These are phyloP conservation scores for Collybia nuda DNA, from an alignment of 768 basidiomycete species.

Conservation along the genomic window DNA sequence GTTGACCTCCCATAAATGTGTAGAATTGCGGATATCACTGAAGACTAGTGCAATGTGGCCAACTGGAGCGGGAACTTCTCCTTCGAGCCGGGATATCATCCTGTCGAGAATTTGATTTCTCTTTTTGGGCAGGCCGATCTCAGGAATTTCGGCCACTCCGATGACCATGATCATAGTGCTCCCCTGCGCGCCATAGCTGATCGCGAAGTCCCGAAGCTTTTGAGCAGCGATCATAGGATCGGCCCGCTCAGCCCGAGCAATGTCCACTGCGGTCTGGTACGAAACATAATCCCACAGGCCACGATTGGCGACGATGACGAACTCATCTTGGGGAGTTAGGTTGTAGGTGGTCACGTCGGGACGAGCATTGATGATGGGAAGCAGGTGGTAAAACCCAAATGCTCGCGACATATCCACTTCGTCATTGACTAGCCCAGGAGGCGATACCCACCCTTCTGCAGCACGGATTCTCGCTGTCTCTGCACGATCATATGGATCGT, in stretches of 20 bases:
- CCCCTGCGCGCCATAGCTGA: conserved; percentile 93
- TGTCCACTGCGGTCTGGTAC: conserved; percentile 95
- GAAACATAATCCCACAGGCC: conserved; percentile 94
- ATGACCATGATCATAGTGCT: conserved; percentile 99
- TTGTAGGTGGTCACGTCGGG: conserved; percentile 74
- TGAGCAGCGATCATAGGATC: conserved; percentile 85
- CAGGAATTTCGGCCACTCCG: conserved; percentile 76
- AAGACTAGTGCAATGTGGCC: conserved; percentile 94
- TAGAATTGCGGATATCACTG: conserved; percentile 97
- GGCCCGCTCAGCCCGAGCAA: conserved; percentile 71
- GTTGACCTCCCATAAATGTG: conserved; percentile 94
- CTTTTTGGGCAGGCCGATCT: conserved; percentile 33
- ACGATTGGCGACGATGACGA: conserved; percentile 92
- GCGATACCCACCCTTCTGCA: conserved; percentile 94
- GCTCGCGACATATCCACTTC: conserved; percentile 89
- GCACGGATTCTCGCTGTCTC: conserved; percentile 88
- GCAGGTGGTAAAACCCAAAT: conserved; percentile 89
- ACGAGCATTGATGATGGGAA: conserved; percentile 87
- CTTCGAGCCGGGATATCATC: conserved; percentile 60
- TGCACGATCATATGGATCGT: conserved; percentile 84
- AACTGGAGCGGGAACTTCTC: conserved; percentile 79
- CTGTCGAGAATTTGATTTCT: conserved; percentile 59
- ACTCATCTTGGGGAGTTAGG: conserved; percentile 86
- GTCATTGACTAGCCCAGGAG: conserved; percentile 88
- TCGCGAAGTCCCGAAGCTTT: conserved; percentile 94